Percentiles rank a stretch among this genome's conserved stretches.
Evolutionary conservation across 2,329 filamentous ascomycete species (phyloP).

Genomic region (Talaromyces sp.): DNA sequence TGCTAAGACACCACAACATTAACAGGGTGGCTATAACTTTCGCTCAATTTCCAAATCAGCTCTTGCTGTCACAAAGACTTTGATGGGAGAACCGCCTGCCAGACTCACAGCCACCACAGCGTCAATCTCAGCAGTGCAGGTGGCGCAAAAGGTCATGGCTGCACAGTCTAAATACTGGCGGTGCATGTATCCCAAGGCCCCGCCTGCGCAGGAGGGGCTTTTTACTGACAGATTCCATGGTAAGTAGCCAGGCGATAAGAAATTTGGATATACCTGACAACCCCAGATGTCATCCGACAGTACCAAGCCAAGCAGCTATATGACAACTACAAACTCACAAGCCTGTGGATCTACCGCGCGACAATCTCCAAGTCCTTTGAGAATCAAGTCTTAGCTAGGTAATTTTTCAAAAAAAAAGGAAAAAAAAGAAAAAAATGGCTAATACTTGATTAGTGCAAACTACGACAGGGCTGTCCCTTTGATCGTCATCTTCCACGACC

Average conservation of each 20-base stretch:
- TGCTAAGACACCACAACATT: not conserved
- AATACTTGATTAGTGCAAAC: slow-evolving; percentile 47
- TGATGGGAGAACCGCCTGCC: slow-evolving; percentile 91
- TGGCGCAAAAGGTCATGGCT: slow-evolving; percentile 54
- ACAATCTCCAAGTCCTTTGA: slow-evolving; percentile 72
- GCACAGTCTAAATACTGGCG: slow-evolving; percentile 72
- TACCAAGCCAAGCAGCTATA: slow-evolving; percentile 70
- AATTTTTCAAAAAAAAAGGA: not conserved
- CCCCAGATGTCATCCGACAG: slow-evolving; percentile 65
- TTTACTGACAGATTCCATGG: slow-evolving; percentile 59
- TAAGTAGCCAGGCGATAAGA: slow-evolving; percentile 19
- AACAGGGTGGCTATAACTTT: slow-evolving; percentile 82
- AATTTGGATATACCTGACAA: slow-evolving; percentile 3
- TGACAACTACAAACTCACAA: slow-evolving; percentile 70
- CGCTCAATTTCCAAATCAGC: slow-evolving; percentile 89
- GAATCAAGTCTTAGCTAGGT: slow-evolving; percentile 80
- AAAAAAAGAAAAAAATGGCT: not conserved
- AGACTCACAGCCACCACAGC: slow-evolving; percentile 46
- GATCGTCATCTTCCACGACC: slow-evolving; percentile 85
- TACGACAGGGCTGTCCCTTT: slow-evolving; percentile 64
- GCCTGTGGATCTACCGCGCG: slow-evolving; percentile 73
- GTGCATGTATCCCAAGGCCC: slow-evolving; percentile 68
- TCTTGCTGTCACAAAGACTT: slow-evolving; percentile 79
- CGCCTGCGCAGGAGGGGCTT: slow-evolving; percentile 20
- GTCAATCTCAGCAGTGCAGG: slow-evolving; percentile 50